Evolutionary conservation across 805 yeast species (phyloP), one percentile per base, ranked within the genome.

Genomic region (Saturnispora sekii): DNA sequence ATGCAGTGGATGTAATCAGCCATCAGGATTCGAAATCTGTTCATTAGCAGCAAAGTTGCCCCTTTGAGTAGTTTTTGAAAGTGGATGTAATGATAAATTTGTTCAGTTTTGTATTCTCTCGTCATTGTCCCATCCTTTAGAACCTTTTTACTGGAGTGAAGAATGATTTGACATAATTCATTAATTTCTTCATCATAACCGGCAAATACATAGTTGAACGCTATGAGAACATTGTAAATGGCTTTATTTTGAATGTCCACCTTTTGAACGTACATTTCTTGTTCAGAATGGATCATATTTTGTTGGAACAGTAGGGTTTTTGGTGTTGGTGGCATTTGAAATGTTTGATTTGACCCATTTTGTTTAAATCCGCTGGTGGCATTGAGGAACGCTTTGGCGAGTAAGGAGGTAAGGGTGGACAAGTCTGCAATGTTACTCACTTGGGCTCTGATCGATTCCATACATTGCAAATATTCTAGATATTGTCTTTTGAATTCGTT

Each of bases 251-350:
- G 54, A 5, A 33, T 18, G 8, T 46, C 45, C 8, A 45, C 42
- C 32, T 55, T 54, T n/a, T 57, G 58, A 14, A 34, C 17, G 30
- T 48, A 57, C 21, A 60, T 35, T 29, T 57, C 53, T 29, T 60
- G 57, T n/a, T 50, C 46, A 12, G 61, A 54, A 5, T 44, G 43
- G 31, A 60, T 53, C 41, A 55, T 58, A 4, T 54, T 52, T 30
- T 57, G 56, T 7, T 44, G 42, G 45, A 57, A 58, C 21, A 48
- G 43, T 4, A 46, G 42, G 2, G 60, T 47, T 10, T 32, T 52
- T 12, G 63, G 63, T 0, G 63, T 58, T 3, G 42, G 35, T 3
- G 30, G n/a, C 9, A 26, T 16, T 32, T 30, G 35, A 9, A 6
- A 21, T 34, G 15, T 10, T 9, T 31, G n/a, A 29, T 28, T 7